Conservation (phyloP, 108 stramenopile species). For the Cyclotella baltica region DNA sequence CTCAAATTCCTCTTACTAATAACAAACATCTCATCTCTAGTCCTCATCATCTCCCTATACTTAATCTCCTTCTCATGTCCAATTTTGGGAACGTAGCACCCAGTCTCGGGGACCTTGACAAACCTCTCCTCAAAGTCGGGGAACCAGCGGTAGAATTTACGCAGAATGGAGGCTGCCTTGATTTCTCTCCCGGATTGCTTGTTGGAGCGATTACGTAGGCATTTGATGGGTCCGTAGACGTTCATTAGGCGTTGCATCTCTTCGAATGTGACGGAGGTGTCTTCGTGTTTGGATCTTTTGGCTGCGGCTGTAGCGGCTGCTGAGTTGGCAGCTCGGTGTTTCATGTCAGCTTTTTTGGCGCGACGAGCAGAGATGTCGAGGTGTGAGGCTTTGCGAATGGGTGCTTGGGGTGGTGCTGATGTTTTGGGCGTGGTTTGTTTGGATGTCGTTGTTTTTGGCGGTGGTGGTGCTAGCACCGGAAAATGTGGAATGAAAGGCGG, state of each 20-base stretch:
- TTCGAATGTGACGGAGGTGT: conserved; percentile 37
- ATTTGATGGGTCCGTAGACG: conserved; percentile 49
- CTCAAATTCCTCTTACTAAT: conserved; percentile 30
- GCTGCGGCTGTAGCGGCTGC: too few relatives aligned
- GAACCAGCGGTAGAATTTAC: conserved; percentile 56
- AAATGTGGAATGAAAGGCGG: too few relatives aligned
- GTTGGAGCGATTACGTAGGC: conserved; percentile 35
- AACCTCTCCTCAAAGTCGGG: conserved; percentile 52
- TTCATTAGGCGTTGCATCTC: conserved; percentile 51
- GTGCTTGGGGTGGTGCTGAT: background rate
- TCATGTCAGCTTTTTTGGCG: background rate
- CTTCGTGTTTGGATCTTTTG: background rate
- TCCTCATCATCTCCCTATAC: conserved; percentile 35
- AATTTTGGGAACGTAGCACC: conserved; percentile 30
- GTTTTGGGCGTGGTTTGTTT: background rate
- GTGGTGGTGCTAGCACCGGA: background rate
- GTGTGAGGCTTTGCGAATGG: background rate
- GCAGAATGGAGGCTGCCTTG: conserved; percentile 43
- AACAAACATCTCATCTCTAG: conserved; percentile 24
- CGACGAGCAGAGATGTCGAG: conserved; percentile 5
- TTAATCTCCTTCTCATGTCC: conserved; percentile 42
- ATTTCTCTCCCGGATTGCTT: conserved; percentile 26
- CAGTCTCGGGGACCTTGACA: conserved; percentile 27
- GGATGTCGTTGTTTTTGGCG: background rate
- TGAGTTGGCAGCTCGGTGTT: too few relatives aligned